Base-by-base conservation (phyloP, 345 rosid species). In the Mercurialis annua region DNA sequence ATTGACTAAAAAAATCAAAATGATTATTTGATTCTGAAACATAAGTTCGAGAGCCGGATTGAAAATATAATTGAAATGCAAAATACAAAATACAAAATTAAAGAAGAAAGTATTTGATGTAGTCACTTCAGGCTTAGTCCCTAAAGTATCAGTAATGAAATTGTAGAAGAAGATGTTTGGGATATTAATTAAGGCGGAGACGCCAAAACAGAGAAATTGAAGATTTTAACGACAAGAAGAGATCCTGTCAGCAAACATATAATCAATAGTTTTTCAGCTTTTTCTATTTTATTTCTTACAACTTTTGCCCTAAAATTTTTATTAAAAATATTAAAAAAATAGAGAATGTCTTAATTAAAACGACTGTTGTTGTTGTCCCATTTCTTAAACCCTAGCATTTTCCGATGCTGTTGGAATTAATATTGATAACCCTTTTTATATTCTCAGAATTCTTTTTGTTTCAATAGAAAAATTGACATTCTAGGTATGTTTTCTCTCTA, bases 321-420 rank as follows among this genome's bases (percentile, higher is more conserved):
- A 30, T 16, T 2, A n/a, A 12, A 56, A 56, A 18, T n/a, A 44
- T n/a, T 40, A 33, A 31, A 23, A 11, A 21, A 29, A 42, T 59
- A 59, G 64, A 51, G 65, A 42, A 61, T 61, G 65, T 61, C 65
- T 61, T 61, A 61, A 61, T 20, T n/a, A n/a, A n/a, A n/a, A 61
- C 43, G 51, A 38, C 52, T n/a, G n/a, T 43, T 58, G 17, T 62
- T 26, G 52, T 42, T 16, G 65, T 62, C 52, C 65, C 51, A 43
- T 62, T 52, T 16, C 10, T 24, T 42, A 20, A 14, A 24, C 50
- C 23, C 20, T 14, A 18, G 20, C 36, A 34, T 62, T 44, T 62
- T 62, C 51, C 38, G 29, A 62, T 27, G 52, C 65, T n/a, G n/a
- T n/a, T n/a, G n/a, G n/a, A n/a, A n/a, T n/a, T n/a, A n/a, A n/a